phyloP scores from a whole-genome alignment of 192 early-diverging fungal species.

The Phycomyces blakesleeanus region DNA sequence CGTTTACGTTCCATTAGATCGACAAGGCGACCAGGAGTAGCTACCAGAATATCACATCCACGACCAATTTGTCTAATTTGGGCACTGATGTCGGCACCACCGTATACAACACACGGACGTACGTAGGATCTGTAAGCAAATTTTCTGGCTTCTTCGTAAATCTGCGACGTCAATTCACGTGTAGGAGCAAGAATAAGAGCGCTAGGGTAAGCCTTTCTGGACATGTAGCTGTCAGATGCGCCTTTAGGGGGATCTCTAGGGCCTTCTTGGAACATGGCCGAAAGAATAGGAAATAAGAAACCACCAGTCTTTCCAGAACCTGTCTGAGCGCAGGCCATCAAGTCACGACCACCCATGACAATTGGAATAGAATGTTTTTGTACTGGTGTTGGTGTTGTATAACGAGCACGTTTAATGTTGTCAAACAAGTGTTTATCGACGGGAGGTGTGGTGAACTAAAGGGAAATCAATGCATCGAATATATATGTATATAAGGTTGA shows the following conservation, averaged over 20 bases:
- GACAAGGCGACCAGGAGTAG: conserved; percentile 95
- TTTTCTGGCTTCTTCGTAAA: conserved; percentile 85
- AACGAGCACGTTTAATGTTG: conserved; percentile 63
- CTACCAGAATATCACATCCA: conserved; percentile 93
- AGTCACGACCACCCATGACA: conserved; percentile 57
- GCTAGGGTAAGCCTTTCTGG: conserved; percentile 63
- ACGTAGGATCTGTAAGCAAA: conserved; percentile 86
- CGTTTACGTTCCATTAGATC: conserved; percentile 87
- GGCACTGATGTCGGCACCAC: conserved; percentile 86
- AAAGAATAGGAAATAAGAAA: conserved; percentile 76
- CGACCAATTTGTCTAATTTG: conserved; percentile 67
- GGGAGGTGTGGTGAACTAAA: conserved; percentile 48
- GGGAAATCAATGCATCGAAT: background rate
- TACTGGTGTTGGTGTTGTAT: conserved; percentile 70
- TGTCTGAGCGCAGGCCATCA: conserved; percentile 89
- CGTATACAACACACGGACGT: conserved; percentile 88
- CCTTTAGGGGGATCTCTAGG: background rate
- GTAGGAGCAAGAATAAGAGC: conserved; percentile 97
- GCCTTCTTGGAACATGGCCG: conserved; percentile 53
- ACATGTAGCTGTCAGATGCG: conserved; percentile 8
- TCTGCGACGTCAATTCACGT: conserved; percentile 94
- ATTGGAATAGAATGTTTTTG: conserved; percentile 63
- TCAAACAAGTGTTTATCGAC: conserved; percentile 80
- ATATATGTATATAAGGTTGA: background rate
- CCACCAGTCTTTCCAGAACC: conserved; percentile 80